Conservation (phyloP, 495 filamentous ascomycete genomes). For the Tuber aestivum region DNA sequence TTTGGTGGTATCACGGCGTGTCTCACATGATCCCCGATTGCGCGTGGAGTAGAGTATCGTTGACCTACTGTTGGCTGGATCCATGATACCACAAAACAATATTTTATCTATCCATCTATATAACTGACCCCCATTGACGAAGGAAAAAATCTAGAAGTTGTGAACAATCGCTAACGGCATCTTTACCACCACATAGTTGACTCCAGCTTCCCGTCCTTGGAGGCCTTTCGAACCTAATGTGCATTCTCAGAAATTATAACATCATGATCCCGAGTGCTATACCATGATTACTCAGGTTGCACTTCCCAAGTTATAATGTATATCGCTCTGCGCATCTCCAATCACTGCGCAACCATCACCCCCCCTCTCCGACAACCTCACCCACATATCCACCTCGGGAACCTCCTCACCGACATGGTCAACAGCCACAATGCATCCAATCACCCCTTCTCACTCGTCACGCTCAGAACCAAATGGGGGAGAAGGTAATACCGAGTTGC, state of each 20-base stretch:
- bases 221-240: neutral
- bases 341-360: slow-evolving; percentile 23
- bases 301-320: neutral
- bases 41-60: neutral
- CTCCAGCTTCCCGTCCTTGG: neutral
- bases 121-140: neutral
- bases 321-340: slow-evolving; percentile 11
- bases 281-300: neutral
- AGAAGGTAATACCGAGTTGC: no score
- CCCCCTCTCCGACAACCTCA: slow-evolving; percentile 45
- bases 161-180: neutral
- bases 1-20: neutral
- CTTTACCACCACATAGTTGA: neutral
- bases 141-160: neutral
- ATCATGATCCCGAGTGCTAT: neutral
- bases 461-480: no score
- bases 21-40: no score
- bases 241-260: neutral
- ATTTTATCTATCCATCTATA: neutral
- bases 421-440: no score
- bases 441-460: no score
- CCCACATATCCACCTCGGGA: slow-evolving; percentile 70
- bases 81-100: neutral
- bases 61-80: no score
- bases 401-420: slow-evolving; percentile 89